phyloP scores from a whole-genome alignment of 2,329 filamentous ascomycete species.

The Emergomyces pasteurianus region DNA sequence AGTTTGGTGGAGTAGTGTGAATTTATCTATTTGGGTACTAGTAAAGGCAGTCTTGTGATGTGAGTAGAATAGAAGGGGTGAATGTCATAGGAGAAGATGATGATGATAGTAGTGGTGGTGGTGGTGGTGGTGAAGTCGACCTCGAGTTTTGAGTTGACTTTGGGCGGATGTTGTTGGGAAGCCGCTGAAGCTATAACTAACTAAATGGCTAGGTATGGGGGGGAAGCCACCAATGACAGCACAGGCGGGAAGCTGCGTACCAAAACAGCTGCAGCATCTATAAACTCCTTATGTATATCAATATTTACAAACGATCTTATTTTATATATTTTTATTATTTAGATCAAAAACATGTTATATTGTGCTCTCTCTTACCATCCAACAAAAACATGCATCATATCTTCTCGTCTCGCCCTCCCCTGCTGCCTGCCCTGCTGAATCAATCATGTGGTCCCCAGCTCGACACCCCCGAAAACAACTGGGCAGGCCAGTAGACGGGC shows the following conservation, averaged over 20 bases:
- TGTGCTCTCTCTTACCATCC: too few species aligned
- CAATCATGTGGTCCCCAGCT: too few species aligned
- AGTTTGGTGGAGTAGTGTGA: not conserved
- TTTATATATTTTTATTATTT: too few species aligned
- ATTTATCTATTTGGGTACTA: not conserved
- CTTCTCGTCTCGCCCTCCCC: too few species aligned
- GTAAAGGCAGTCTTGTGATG: not conserved
- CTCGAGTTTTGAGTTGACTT: not conserved
- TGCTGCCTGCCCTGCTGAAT: too few species aligned
- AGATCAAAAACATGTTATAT: too few species aligned
- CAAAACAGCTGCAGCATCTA: not conserved
- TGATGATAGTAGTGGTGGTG: not conserved
- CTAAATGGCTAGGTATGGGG: too few species aligned
- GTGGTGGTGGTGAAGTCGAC: not conserved
- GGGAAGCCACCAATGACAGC: not conserved
- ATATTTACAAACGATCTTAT: too few species aligned
- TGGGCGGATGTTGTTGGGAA: not conserved
- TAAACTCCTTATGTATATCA: too few species aligned
- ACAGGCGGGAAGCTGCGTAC: not conserved
- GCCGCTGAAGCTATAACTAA: not conserved
- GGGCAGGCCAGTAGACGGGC: too few species aligned
- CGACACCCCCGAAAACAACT: too few species aligned
- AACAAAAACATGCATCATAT: too few species aligned
- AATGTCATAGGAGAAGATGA: not conserved
- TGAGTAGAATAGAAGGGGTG: not conserved